Percentiles rank a stretch among this genome's conserved stretches.
Evolutionary conservation across 306 rosid genomes (phyloP).

Genomic region (apple (Malus domestica)): DNA sequence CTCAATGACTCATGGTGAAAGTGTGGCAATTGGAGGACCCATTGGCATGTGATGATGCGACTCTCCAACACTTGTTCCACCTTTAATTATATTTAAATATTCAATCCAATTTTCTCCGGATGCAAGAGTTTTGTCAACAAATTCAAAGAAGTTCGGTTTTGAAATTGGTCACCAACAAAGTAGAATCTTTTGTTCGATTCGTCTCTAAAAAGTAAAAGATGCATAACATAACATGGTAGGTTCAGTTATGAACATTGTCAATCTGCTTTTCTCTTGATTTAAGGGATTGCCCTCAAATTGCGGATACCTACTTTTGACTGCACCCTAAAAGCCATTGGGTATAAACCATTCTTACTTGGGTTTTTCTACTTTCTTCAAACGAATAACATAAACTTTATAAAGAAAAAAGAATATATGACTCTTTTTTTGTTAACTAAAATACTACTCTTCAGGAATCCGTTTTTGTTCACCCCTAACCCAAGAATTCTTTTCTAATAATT

Average conservation of each 20-base stretch:
- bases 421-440: no score
- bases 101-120: neutral
- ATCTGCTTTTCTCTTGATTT: neutral
- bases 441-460: no score
- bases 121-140: neutral
- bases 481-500: no score
- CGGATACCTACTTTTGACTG: neutral
- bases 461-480: no score
- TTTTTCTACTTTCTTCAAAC: neutral
- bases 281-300: neutral
- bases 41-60: slow-evolving; percentile 5
- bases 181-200: neutral
- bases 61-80: neutral
- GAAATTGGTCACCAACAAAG: neutral
- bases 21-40: slow-evolving; percentile 1
- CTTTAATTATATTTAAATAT: neutral
- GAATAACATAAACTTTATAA: no score
- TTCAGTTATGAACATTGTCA: neutral
- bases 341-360: neutral
- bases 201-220: neutral
- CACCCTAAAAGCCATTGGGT: neutral
- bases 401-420: no score
- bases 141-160: neutral
- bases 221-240: neutral
- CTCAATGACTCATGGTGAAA: neutral